These are phyloP conservation scores for Neurospora sp. DNA, from an alignment of 495 filamentous ascomycete genomes.

Conservation along the genomic window DNA sequence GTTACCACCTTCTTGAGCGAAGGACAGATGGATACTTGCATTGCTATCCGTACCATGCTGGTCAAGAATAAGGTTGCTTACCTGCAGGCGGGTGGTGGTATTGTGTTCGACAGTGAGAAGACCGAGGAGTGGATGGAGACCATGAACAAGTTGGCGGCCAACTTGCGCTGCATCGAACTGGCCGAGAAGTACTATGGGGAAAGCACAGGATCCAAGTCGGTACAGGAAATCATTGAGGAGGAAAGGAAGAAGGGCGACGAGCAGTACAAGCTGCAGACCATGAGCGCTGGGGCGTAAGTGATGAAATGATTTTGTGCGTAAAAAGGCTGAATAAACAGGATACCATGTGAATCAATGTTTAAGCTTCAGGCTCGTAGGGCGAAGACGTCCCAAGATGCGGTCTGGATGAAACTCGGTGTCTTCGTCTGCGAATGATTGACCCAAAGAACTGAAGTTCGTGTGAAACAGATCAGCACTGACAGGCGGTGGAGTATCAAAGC, in stretches of 20 bases:
- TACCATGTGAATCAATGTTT: background rate
- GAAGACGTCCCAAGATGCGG: background rate
- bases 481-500: background rate
- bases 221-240: slow-evolving; percentile 26
- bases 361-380: background rate
- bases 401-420: background rate
- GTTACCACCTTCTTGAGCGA: slow-evolving; percentile 32
- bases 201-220: slow-evolving; percentile 17
- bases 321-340: background rate
- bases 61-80: slow-evolving; percentile 86
- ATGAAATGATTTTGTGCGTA: background rate
- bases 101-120: slow-evolving; percentile 90
- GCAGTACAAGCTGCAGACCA: slow-evolving; percentile 15
- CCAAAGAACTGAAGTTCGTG: background rate
- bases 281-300: slow-evolving; percentile 12
- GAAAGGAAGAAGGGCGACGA: slow-evolving; percentile 27
- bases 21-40: slow-evolving; percentile 97
- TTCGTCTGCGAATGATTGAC: background rate
- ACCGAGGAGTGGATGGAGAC: slow-evolving; percentile 96
- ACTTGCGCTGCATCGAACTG: slow-evolving; percentile 72
- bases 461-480: background rate
- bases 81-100: slow-evolving; percentile 92
- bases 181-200: slow-evolving; percentile 63
- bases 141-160: slow-evolving; percentile 88
- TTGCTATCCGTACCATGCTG: slow-evolving; percentile 94